Base-by-base conservation (phyloP, 192 early-diverging fungal species). In the Linnemannia hyalina region DNA sequence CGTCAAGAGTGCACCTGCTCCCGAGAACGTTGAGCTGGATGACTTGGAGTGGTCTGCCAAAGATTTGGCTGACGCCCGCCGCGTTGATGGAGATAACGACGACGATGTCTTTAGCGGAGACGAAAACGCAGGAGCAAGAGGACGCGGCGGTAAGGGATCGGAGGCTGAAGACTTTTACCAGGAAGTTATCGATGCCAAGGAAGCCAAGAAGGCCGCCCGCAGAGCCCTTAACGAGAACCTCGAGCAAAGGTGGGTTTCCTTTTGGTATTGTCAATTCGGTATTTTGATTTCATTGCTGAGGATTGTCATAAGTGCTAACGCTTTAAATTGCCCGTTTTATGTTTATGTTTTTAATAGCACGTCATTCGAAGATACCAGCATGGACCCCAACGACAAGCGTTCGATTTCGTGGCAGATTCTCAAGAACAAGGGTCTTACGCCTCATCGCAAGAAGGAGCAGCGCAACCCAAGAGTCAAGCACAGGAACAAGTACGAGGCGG, bases 381-480 rank as follows among this genome's bases (percentile, higher is more conserved):
- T 82, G 49, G 65, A 91, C 80, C 80, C 76, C 69, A 89, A 82
- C 80, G 93, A 94, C 47, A 98, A 98, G 89, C 96, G 98, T 46
- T 85, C 89, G 35, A 95, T 96, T 42, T 95, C 93, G 75, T 97
- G 95, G 89, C 93, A 96, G 77, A 99, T 99, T 81, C 92, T 98
- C 82, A 95, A 97, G 89, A 99, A 99, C 92, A 96, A 97, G 91
- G 98, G 98, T 75, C 92, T 99, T 70, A 96, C 95, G 41, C 97
- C 97, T 46, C 92, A 93, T 72, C 96, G 98, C 75, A 95, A 94
- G 87, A 98, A 98, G 93, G 96, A 97, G 68, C 90, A 96, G 82
- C 94, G 97, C 87, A 99, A 99, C 89, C 93, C 97, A 73, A 94
- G 98, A 88, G 97, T 99, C 85, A 98, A 97, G 92, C 93, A 96